Conservation (phyloP, 2,329 filamentous ascomycete species). For the Dendryphion nanum region DNA sequence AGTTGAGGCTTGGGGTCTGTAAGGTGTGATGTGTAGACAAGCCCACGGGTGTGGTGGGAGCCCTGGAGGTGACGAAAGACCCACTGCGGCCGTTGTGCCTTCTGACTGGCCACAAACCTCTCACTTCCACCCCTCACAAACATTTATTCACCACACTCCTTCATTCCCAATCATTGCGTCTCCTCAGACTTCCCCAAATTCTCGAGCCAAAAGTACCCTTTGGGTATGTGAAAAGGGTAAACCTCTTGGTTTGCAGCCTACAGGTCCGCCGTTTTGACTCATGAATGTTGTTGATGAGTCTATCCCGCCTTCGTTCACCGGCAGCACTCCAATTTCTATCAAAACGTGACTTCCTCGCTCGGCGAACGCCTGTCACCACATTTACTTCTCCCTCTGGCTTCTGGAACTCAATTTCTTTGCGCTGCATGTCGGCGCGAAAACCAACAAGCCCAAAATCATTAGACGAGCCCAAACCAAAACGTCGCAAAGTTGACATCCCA, state of each 20-base stretch:
- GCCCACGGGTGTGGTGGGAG: neutral
- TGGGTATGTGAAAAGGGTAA: too few species aligned
- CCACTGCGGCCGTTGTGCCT: constrained; percentile 29
- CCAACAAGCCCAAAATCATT: constrained; percentile 12
- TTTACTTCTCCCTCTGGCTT: too few species aligned
- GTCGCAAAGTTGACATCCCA: constrained; percentile 22
- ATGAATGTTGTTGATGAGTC: constrained; percentile 30
- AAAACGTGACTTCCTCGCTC: neutral
- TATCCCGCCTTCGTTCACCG: constrained; percentile 26
- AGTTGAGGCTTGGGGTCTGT: too few species aligned
- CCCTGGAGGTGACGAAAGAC: neutral
- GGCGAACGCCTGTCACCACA: neutral
- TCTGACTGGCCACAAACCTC: constrained; percentile 26
- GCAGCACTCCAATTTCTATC: constrained; percentile 4
- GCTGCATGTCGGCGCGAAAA: constrained; percentile 30
- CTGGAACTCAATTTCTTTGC: too few species aligned
- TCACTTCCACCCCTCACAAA: constrained; percentile 24
- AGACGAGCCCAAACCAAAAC: constrained; percentile 31
- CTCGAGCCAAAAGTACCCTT: too few species aligned
- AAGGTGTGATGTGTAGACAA: too few species aligned
- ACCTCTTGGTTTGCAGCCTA: too few species aligned
- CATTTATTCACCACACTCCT: constrained; percentile 5
- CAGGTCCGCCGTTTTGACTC: constrained; percentile 15
- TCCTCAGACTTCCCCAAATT: too few species aligned
- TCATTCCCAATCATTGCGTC: constrained; percentile 1